Percentiles rank a stretch among this genome's conserved stretches.
Conservation (phyloP, 139 green algal species). For the Chlorella sp. region DNA sequence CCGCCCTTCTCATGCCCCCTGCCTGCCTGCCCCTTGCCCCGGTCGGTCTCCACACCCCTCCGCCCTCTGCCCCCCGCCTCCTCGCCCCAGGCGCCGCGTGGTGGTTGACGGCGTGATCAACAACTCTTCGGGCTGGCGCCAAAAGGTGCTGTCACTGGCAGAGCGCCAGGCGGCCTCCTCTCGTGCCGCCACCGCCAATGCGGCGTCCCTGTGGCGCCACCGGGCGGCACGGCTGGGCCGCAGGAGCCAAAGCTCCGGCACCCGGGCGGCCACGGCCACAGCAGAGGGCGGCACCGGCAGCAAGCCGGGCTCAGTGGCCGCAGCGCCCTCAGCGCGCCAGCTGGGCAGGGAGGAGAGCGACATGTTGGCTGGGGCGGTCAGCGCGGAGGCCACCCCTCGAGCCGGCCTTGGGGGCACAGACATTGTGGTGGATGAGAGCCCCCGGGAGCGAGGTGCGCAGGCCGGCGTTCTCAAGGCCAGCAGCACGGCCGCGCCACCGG, state of each 20-base stretch:
- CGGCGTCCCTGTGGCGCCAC: neutral
- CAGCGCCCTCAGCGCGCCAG: neutral
- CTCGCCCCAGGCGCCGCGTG: neutral
- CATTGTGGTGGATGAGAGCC: neutral
- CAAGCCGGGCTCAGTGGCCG: neutral
- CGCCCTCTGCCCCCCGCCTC: neutral
- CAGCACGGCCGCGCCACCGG: neutral
- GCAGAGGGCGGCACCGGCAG: neutral
- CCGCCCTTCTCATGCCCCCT: no score
- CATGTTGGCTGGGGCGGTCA: neutral
- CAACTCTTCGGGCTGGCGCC: neutral
- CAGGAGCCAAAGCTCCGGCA: neutral
- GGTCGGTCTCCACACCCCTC: no score
- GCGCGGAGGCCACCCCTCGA: neutral
- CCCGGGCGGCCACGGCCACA: no score
- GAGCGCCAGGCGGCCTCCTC: neutral
- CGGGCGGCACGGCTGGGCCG: neutral
- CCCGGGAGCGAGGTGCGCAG: neutral
- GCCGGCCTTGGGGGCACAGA: neutral
- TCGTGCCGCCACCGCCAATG: neutral
- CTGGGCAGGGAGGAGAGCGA: neutral
- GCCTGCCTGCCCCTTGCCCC: neutral
- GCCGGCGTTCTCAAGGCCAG: neutral
- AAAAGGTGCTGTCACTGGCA: constrained; percentile 11
- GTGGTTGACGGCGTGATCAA: constrained; percentile 8